Evolutionary conservation across 2,329 filamentous ascomycete genomes (phyloP), one percentile per base, ranked within the genome.

Genomic region (Aspergillus intermedius): DNA sequence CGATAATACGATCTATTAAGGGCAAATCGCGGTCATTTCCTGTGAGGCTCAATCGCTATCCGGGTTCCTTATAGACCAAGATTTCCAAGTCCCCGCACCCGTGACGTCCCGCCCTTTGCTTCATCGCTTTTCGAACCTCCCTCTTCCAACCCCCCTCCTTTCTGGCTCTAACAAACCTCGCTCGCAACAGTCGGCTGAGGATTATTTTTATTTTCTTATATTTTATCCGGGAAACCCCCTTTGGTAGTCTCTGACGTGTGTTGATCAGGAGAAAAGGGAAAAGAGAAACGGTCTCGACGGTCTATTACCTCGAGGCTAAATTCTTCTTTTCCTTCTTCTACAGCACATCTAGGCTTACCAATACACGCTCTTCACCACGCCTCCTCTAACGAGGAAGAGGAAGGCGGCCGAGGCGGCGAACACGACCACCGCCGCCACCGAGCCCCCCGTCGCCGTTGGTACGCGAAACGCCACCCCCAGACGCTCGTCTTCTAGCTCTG

Each of bases 301-400:
- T 43, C 7, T 49, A 41, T 42, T 44, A 32, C 39, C 42, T 58
- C 54, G 51, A 57, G 56, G 42, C 53, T 51, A 46, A 44, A 46
- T 52, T 60, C 53, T 57, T 54, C 4, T 19, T 41, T 57, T 52
- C 47, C 9, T 25, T 49, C 48, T 53, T 40, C 44, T 54, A 35
- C 58, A 58, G 49, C 57, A 56, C 59, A 55, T 54, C 21, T 25
- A 40, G 46, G 45, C 45, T 51, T 57, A 52, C 44, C 53, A 54
- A 49, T 46, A 45, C 37, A 41, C 42, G 32, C 44, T 46, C 35
- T 67, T 66, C 76, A 78, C 68, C 66, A 79, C 77, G 77, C 72
- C 75, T 74, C 73, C 76, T 60, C 68, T 65, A 64, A 68, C 69
- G 49, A 76, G 68, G 59, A 79, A 79, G 65, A 70, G 76, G 64